Base-by-base conservation (phyloP, 805 yeast genomes). In the Metschnikowia similis region DNA sequence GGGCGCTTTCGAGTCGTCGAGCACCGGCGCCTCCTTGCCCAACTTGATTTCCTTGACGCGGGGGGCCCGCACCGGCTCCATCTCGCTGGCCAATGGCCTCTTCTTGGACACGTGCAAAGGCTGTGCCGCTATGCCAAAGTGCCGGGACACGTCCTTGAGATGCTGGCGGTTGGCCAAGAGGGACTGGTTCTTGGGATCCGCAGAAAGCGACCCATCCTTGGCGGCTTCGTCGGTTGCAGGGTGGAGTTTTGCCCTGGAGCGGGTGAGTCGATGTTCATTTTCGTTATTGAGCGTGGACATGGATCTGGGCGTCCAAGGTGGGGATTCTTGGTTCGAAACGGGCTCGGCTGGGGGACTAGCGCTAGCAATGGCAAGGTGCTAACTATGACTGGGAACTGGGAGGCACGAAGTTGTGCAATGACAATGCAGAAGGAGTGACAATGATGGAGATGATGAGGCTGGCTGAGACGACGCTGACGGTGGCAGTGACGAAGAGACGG, bases 121-220 rank as follows among this genome's bases (percentile, higher is more conserved):
- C 37, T 35, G 49, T 7, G 42, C 29, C 28, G 54, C 36, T 31
- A 56, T 51, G 17, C 67, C 72, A 46, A 63, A 66, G 41, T 70
- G 74, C 49, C 66, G 66, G 42, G 76, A 69, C 5, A 72, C 69
- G 52, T 72, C 76, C 27, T 69, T 72, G 47, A 72, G 56, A 54
- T 64, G 66, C 36, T 61, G 47, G 44, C 55, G 49, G 41, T 44
- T 48, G 13, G 49, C 17, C 36, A 31, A 36, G 21, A 41, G 47
- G 4, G 41, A 11, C 17, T 16, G 47, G 41, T 44, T 44, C n/a
- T 29, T 29, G 28, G 40, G 30, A 13, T 35, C 47, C 6, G 41
- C 30, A 4, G 27, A 35, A n/a, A 43, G 40, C 6, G 46, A 27
- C 10, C 11, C n/a, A 4, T 36, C 47, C n/a, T 44, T 44, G 40